Base-by-base conservation (phyloP, 2,329 filamentous ascomycete genomes). In the Fusarium caatingaense region DNA sequence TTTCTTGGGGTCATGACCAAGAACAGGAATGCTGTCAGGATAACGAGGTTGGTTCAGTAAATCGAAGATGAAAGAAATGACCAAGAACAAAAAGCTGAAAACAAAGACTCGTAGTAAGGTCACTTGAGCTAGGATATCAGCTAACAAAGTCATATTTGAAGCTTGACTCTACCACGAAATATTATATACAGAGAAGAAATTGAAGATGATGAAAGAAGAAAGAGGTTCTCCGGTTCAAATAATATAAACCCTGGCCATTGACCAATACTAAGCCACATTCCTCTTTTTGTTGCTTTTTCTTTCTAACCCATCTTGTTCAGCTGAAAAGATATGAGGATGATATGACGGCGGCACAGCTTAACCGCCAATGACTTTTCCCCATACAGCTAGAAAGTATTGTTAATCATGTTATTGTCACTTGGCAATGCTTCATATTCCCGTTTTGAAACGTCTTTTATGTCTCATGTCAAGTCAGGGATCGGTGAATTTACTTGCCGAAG, bases 11-110 rank as follows among this genome's bases (percentile, higher is more conserved):
- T 56, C 80, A 49, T 80, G 76, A 46, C 83, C 83, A 15, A 84
- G 78, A 3, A 79, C 77, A 2, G 82, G 82, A 10, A 85, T 78
- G 4, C 80, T 74, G 4, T 73, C 65, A 5, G 81, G 79, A 57
- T 83, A 84, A 2, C 75, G 75, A 4, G 83, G 81, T 60, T 81
- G 79, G 62, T 74, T 74, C 9, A 74, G 71, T 54, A 81, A 78
- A 64, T 84, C 83, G 72, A 80, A 65, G 25, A 82, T 62, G 46
- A 83, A 83, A 2, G 79, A 79, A 15, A 73, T 63, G 25, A 80
- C n/a, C 10, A 82, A 68, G 58, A 84, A 78, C 40, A 80, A 53
- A 20, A 74, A 18, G 18, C 76, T 49, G 11, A 71, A 75, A n/a
- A 68, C 59, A 10, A 76, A 55, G 48, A 80, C 59, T 9, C 78